Evolutionary conservation across 805 yeast species (phyloP).

Genomic region (Pichia occidentalis): DNA sequence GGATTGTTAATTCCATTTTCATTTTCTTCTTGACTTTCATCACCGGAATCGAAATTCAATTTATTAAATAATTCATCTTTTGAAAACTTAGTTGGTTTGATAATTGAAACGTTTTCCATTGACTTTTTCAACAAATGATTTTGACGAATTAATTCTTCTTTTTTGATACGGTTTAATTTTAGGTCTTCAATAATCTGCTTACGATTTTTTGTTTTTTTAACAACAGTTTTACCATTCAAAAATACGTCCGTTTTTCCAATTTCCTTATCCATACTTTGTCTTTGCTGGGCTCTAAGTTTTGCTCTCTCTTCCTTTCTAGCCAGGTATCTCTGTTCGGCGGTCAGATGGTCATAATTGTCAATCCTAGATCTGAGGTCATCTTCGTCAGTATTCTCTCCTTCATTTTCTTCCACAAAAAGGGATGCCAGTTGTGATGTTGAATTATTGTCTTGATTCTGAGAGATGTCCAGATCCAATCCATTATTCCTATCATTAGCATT

Average conservation of each 20-base stretch:
- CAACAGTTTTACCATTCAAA: not conserved
- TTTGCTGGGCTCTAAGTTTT: slow-evolving; percentile 7
- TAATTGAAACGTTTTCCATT: slow-evolving; percentile 13
- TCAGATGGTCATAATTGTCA: slow-evolving; percentile 20
- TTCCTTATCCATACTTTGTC: not conserved
- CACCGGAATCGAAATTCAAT: slow-evolving; percentile 1
- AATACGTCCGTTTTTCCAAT: not conserved
- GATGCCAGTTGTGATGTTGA: not conserved
- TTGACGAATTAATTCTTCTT: slow-evolving; percentile 6
- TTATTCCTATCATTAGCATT: not conserved
- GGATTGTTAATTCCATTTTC: not conserved
- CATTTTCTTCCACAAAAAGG: slow-evolving; percentile 6
- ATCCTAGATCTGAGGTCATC: slow-evolving; percentile 10
- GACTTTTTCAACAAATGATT: slow-evolving; percentile 10
- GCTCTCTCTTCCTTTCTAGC: slow-evolving; percentile 19
- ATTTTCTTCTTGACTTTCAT: not conserved
- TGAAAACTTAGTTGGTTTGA: slow-evolving; percentile 19
- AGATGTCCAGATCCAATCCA: not conserved
- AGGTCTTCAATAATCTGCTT: slow-evolving; percentile 5
- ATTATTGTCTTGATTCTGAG: not conserved
- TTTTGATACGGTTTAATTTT: slow-evolving; percentile 8
- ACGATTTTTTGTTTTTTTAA: slow-evolving; percentile 4
- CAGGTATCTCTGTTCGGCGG: slow-evolving; percentile 25
- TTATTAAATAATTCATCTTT: slow-evolving; percentile 10
- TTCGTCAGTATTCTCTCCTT: slow-evolving; percentile 6